Evolutionary conservation across 2,329 filamentous ascomycete genomes (phyloP).

Genomic region (Tolypocladium tropicale): DNA sequence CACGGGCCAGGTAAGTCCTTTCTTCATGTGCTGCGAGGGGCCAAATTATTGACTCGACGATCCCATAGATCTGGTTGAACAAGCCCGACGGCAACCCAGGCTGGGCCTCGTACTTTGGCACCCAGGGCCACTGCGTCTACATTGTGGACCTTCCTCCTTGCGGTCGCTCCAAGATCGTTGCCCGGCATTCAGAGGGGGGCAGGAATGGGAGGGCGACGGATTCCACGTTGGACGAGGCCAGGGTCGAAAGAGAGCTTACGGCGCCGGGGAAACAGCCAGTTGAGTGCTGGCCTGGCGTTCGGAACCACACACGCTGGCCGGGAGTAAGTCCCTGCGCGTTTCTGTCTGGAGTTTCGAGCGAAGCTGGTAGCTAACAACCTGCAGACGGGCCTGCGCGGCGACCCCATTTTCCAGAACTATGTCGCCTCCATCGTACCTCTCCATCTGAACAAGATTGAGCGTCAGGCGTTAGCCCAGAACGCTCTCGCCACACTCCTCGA

Average conservation of each 20-base stretch:
- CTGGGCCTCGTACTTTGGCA: constrained; percentile 34
- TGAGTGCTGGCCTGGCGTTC: constrained; percentile 14
- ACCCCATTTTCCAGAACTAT: constrained; percentile 38
- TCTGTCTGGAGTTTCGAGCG: no score
- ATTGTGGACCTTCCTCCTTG: constrained; percentile 30
- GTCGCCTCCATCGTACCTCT: constrained; percentile 31
- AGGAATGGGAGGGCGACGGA: constrained; percentile 8
- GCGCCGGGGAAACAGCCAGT: constrained; percentile 11
- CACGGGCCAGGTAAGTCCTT: constrained; percentile 17
- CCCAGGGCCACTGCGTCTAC: constrained; percentile 30
- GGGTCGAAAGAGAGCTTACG: constrained; percentile 22
- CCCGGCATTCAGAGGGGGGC: constrained; percentile 2
- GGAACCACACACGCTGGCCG: constrained; percentile 27
- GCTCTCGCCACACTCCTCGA: constrained; percentile 32
- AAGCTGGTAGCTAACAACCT: constrained; percentile 3
- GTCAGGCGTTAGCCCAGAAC: constrained; percentile 19
- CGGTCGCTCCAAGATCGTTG: constrained; percentile 22
- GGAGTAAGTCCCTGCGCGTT: constrained; percentile 14
- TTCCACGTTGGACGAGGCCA: constrained; percentile 8
- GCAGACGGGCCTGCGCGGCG: constrained; percentile 27
- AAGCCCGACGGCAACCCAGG: constrained; percentile 36
- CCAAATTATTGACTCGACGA: neutral
- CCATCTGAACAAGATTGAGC: constrained; percentile 13
- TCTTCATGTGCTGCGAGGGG: no score
- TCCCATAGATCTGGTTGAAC: constrained; percentile 26